Conservation (phyloP, 2,329 filamentous ascomycete genomes). For the Colletotrichum somersetense region DNA sequence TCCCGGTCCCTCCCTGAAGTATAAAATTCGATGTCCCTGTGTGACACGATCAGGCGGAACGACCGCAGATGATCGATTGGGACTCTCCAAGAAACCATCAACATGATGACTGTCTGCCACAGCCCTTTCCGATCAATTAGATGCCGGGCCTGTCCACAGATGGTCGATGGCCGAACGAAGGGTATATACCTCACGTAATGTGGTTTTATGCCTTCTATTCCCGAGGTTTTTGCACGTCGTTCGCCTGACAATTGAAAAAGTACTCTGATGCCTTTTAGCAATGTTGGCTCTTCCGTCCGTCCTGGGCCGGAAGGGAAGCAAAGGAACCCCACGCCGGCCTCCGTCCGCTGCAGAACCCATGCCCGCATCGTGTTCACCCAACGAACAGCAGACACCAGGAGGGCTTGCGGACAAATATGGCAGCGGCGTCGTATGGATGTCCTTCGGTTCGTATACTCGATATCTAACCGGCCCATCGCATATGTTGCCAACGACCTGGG, state of each 20-base stretch:
- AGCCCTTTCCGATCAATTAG: not conserved
- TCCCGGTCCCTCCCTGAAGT: no score
- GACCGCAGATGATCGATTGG: no score
- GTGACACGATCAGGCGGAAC: not conserved
- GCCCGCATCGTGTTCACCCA: no score
- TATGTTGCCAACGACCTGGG: not conserved
- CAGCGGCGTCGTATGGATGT: no score
- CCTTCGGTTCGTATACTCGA: not conserved
- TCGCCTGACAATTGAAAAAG: rapidly evolving
- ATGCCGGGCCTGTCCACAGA: not conserved
- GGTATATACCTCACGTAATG: not conserved
- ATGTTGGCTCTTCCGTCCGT: not conserved
- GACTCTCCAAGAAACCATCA: not conserved
- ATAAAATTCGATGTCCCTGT: no score
- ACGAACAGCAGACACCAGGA: not conserved
- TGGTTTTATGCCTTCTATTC: not conserved
- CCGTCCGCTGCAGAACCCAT: not conserved
- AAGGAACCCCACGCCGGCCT: not conserved
- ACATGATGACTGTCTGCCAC: not conserved
- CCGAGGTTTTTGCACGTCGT: not conserved
- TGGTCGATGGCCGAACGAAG: not conserved
- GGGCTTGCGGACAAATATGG: not conserved
- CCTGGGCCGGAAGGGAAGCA: not conserved
- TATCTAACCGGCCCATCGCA: not conserved
- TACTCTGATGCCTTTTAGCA: not conserved